Evolutionary conservation across 129 eudicot species (phyloP), one percentile per base, ranked within the genome.

Genomic region (Artemisia tridentata): DNA sequence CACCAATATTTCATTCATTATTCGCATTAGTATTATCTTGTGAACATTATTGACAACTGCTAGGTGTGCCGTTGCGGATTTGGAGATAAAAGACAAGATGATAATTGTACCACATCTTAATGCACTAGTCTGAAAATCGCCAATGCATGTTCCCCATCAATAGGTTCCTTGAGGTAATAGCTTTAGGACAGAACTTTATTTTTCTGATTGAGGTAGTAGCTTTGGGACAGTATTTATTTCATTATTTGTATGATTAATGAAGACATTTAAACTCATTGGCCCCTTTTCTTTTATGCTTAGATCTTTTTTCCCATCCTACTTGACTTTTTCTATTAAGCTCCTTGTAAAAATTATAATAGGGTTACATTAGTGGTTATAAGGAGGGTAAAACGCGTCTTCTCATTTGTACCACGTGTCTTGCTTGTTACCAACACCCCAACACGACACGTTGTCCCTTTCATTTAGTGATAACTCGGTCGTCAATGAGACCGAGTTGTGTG

Each of bases 111-210:
- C 9, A 58, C 47, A 43, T 43, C 45, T 21, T 27, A 48, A 72
- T 61, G 61, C 55, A 14, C 19, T 11, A 11, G 45, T 68, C 38
- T 53, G 11, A 52, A 16, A 52, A 10, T 0, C 4, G 29, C 34
- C 46, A 29, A 47, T 50, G 77, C 31, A 53, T 72, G 61, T 72
- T 72, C 77, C 67, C 73, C 69, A 29, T 72, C 62, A 11, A 62
- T 72, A 72, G 69, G 77, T 31, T 60, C 69, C 13, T 27, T 31
- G 19, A 31, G 51, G 12, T 50, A 64, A 61, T 27, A 17, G 50
- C 66, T 71, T 20, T 71, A 8, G 75, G 45, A 12, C 55, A 13
- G 54, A 38, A 71, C 45, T 72, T 62, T 72, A 72, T 34, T 53
- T 72, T 72, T 7, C 10, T 38, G 0, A 7, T 34, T 34, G 43